phyloP scores from a whole-genome alignment of 441 rosid species.

The Populus hybrid region DNA sequence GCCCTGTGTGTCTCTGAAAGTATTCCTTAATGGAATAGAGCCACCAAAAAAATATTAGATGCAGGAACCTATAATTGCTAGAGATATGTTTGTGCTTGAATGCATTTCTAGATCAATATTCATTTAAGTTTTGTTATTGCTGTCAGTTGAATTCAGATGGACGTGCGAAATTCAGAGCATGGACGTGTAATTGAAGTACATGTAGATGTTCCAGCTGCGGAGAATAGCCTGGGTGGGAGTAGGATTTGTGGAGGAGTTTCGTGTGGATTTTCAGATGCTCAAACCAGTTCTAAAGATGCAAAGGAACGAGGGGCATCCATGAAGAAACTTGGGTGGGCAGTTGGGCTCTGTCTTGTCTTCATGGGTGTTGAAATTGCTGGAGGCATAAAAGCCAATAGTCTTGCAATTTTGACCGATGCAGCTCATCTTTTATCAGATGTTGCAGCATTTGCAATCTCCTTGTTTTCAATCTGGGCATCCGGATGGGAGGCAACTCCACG shows the following conservation, averaged over 20 bases:
- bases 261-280: conserved; percentile 58
- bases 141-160: conserved; percentile 42
- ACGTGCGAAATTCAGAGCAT: conserved; percentile 32
- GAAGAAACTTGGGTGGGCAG: conserved; percentile 53
- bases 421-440: conserved; percentile 67
- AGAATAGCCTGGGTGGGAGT: conserved; percentile 26
- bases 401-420: conserved; percentile 68
- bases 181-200: conserved; percentile 42
- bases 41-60: neutral
- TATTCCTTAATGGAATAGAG: neutral
- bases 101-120: neutral
- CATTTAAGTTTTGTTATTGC: neutral
- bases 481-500: conserved; percentile 76
- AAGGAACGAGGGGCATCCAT: conserved; percentile 52
- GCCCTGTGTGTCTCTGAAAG: neutral
- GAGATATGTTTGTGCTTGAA: neutral
- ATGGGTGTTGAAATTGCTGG: conserved; percentile 63
- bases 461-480: conserved; percentile 64
- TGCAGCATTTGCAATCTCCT: conserved; percentile 63
- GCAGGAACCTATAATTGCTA: neutral
- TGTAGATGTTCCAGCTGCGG: conserved; percentile 31
- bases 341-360: conserved; percentile 52
- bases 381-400: conserved; percentile 69
- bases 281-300: conserved; percentile 45
- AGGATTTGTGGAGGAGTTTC: conserved; percentile 52